These are phyloP conservation scores for Skeletonema costatum DNA, from an alignment of 108 stramenopile genomes.

Conservation along the genomic window DNA sequence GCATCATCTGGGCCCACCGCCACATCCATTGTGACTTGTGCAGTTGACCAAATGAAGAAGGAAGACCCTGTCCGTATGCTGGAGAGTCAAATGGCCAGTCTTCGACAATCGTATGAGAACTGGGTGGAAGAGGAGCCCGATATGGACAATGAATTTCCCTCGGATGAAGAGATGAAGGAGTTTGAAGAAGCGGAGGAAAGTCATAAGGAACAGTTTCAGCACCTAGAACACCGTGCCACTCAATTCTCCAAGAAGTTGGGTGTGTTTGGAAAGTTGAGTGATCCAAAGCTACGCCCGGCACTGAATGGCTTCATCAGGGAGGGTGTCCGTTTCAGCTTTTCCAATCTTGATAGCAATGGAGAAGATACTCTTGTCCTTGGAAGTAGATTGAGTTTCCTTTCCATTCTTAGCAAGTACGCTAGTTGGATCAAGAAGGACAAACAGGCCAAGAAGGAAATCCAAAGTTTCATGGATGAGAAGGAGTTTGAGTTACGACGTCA, in stretches of 20 bases:
- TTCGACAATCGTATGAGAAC: slow-evolving; percentile 69
- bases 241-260: slow-evolving; percentile 72
- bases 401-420: slow-evolving; percentile 63
- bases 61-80: slow-evolving; percentile 78
- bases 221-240: slow-evolving; percentile 65
- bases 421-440: slow-evolving; percentile 67
- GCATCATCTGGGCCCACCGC: slow-evolving; percentile 53
- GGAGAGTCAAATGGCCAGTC: slow-evolving; percentile 88
- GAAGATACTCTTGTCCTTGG: slow-evolving; percentile 74
- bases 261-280: slow-evolving; percentile 63
- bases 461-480: slow-evolving; percentile 51
- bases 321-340: slow-evolving; percentile 83
- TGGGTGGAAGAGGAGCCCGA: slow-evolving; percentile 81
- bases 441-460: slow-evolving; percentile 45
- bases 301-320: slow-evolving; percentile 77
- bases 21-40: slow-evolving; percentile 45
- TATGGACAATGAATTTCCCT: slow-evolving; percentile 56
- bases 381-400: slow-evolving; percentile 77
- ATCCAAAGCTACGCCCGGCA: slow-evolving; percentile 56
- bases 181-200: slow-evolving; percentile 59
- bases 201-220: slow-evolving; percentile 54
- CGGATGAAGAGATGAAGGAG: slow-evolving; percentile 75
- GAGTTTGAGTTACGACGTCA: slow-evolving; percentile 64
- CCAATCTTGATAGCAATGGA: slow-evolving; percentile 53
- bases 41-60: slow-evolving; percentile 64